phyloP scores from a whole-genome alignment of 306 rosid genomes.

The Quercus mongolica region DNA sequence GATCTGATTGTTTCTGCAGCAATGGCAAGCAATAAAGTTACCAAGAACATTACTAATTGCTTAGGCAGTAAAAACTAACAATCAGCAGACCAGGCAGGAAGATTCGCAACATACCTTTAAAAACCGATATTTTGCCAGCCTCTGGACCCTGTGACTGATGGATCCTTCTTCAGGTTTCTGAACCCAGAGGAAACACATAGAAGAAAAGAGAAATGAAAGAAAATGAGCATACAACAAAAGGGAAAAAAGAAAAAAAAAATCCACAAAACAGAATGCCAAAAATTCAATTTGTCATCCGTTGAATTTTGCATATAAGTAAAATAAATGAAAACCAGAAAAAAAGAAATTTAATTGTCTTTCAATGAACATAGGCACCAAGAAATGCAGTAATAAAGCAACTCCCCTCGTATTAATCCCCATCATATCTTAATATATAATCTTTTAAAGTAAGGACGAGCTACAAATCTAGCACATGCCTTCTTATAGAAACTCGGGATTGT shows the following conservation, averaged over 20 bases:
- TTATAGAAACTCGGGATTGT: constrained; percentile 95
- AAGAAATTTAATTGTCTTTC: background rate
- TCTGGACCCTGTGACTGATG: constrained; percentile 88
- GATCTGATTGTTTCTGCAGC: constrained; percentile 96
- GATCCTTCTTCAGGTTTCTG: constrained; percentile 99
- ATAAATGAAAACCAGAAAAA: constrained; percentile 16
- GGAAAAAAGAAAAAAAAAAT: background rate
- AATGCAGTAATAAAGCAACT: background rate
- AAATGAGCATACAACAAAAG: background rate
- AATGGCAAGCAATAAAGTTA: constrained; percentile 17
- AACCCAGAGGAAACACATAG: constrained; percentile 7
- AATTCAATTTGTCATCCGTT: background rate
- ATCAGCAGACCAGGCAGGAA: background rate
- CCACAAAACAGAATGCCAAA: background rate
- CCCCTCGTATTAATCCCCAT: background rate
- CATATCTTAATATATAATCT: background rate
- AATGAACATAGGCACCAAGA: background rate
- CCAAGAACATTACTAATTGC: constrained; percentile 12
- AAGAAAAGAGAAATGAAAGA: background rate
- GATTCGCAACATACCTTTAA: constrained; percentile 49
- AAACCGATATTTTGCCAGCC: constrained; percentile 89
- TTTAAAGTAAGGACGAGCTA: constrained; percentile 14
- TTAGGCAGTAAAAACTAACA: constrained; percentile 19
- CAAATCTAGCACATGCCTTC: constrained; percentile 62
- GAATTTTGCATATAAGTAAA: constrained; percentile 16